A percentile compares a stretch with the other conserved stretches of the same genome.
These are phyloP conservation scores for Peniophora sp. DNA, from an alignment of 1,284 basidiomycete genomes.

Conservation along the genomic window DNA sequence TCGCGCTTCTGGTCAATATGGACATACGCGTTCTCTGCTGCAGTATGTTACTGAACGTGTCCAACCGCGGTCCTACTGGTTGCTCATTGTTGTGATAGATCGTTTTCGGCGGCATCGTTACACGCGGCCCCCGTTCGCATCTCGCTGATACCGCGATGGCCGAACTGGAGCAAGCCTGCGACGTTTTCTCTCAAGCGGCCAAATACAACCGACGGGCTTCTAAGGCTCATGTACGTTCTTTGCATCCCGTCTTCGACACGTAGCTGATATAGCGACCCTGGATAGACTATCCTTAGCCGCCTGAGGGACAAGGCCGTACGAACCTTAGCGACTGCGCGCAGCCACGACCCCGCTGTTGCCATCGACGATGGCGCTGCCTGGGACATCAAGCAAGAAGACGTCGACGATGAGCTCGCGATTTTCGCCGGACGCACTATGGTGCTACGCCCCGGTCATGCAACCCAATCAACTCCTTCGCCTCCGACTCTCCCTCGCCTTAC, in stretches of 20 bases:
- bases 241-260: background rate
- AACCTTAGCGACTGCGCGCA: slow-evolving; percentile 32
- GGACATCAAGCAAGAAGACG: slow-evolving; percentile 31
- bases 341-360: slow-evolving; percentile 18
- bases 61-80: background rate
- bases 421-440: slow-evolving; percentile 54
- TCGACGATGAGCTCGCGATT: slow-evolving; percentile 51
- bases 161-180: slow-evolving; percentile 19
- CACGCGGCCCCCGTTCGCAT: slow-evolving; percentile 13
- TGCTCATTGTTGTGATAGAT: slow-evolving; percentile 14
- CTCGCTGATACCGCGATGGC: slow-evolving; percentile 20
- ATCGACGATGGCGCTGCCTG: slow-evolving; percentile 32
- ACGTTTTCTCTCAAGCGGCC: slow-evolving; percentile 18
- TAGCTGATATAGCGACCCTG: background rate
- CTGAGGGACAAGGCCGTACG: slow-evolving; percentile 48
- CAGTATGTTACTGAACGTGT: slow-evolving; percentile 18
- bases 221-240: slow-evolving; percentile 20
- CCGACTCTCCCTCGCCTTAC: background rate
- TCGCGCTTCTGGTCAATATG: slow-evolving; percentile 30
- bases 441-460: slow-evolving; percentile 21
- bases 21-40: slow-evolving; percentile 31
- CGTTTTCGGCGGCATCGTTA: slow-evolving; percentile 23
- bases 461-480: background rate
- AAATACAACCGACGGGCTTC: slow-evolving; percentile 17
- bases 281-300: slow-evolving; percentile 44